These are phyloP conservation scores for Ophiocordyceps sinensis DNA, from an alignment of 2,329 filamentous ascomycete species.

Conservation along the genomic window DNA sequence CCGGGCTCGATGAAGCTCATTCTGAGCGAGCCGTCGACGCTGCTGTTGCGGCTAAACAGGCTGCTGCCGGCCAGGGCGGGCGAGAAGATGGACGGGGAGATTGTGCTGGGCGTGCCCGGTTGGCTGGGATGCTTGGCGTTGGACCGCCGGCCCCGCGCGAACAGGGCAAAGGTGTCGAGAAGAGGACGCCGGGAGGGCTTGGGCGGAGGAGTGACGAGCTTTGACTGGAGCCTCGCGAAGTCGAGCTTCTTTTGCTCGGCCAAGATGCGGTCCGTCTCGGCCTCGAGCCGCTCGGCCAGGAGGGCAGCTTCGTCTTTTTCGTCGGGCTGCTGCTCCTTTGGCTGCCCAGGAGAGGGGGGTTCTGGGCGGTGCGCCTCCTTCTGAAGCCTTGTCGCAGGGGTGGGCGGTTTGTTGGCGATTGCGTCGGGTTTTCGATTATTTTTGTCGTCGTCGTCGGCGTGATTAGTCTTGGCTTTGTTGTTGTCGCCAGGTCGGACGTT, in stretches of 20 bases:
- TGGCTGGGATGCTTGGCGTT: conserved; percentile 20
- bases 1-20: conserved; percentile 29
- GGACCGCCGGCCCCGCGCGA: conserved; percentile 27
- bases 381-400: not conserved
- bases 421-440: not conserved
- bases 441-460: not conserved
- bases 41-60: conserved; percentile 18
- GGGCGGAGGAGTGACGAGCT: conserved; percentile 15
- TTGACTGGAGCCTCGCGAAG: conserved; percentile 27
- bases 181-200: conserved; percentile 19
- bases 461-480: not conserved
- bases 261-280: conserved; percentile 32
- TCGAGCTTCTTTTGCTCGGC: conserved; percentile 35
- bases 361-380: not conserved
- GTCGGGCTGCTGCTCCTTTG: not conserved
- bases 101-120: conserved; percentile 17
- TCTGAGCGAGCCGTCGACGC: conserved; percentile 17
- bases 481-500: not conserved
- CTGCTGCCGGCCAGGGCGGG: conserved; percentile 12
- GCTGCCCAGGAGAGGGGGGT: not conserved
- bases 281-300: conserved; percentile 27
- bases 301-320: conserved; percentile 10
- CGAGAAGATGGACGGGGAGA: conserved; percentile 20
- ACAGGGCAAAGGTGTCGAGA: conserved; percentile 32
- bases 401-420: not conserved